Evolutionary conservation across 257 asterid species (phyloP).

Genomic region (Ajuga chamaepitys): DNA sequence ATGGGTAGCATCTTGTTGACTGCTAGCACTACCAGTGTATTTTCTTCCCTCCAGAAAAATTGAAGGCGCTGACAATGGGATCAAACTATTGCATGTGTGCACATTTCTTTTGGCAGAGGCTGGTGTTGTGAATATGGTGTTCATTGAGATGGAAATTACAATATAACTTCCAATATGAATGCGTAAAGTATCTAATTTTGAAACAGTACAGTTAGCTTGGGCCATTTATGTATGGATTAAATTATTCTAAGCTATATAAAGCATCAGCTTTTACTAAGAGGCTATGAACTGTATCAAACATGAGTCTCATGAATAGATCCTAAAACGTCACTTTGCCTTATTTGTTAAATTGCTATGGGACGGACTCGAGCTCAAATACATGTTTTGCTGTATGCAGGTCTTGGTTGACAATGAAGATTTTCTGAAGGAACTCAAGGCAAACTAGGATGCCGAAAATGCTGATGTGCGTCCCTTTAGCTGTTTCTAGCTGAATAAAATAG

Average conservation of each 20-base stretch:
- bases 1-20: no score
- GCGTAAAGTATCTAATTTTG: not conserved
- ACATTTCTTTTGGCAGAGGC: no score
- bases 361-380: not conserved
- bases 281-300: no score
- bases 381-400: constrained; percentile 41
- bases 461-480: not conserved
- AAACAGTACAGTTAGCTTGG: not conserved
- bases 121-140: no score
- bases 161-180: not conserved
- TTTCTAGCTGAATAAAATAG: constrained; percentile 12
- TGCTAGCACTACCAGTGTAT: no score
- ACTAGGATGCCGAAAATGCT: constrained; percentile 16
- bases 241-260: no score
- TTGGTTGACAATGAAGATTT: constrained; percentile 88
- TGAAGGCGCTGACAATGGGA: no score
- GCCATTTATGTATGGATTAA: not conserved
- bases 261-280: no score
- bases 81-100: no score
- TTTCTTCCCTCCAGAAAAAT: no score
- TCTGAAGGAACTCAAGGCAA: constrained; percentile 64
- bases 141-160: not conserved
- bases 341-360: not conserved
- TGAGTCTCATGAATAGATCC: no score
- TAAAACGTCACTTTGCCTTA: not conserved